These are phyloP conservation scores for Pseudonectria buxi DNA, from an alignment of 2,329 filamentous ascomycete species.

Conservation along the genomic window DNA sequence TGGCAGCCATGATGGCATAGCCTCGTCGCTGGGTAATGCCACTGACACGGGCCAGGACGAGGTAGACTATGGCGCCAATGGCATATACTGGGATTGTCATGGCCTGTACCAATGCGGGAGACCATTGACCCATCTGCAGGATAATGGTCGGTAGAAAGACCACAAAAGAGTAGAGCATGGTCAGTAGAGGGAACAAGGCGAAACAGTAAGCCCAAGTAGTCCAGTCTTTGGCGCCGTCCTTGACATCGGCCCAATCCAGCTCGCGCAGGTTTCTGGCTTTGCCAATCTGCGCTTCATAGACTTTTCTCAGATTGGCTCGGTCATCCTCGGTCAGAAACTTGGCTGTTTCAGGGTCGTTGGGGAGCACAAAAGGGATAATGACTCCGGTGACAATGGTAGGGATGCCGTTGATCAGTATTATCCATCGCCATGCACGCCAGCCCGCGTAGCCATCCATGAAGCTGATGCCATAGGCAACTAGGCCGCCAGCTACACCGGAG, in stretches of 20 bases:
- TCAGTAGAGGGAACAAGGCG: constrained; percentile 55
- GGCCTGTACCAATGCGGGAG: constrained; percentile 52
- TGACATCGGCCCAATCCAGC: constrained; percentile 21
- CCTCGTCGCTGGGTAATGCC: constrained; percentile 52
- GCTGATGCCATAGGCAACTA: constrained; percentile 58
- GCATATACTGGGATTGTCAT: constrained; percentile 64
- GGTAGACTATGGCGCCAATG: constrained; percentile 54
- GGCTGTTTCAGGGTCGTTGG: constrained; percentile 53
- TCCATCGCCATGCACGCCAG: constrained; percentile 60
- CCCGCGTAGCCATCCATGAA: constrained; percentile 54
- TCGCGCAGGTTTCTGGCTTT: constrained; percentile 14
- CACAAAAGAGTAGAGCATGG: constrained; percentile 61
- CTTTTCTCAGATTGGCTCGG: constrained; percentile 42
- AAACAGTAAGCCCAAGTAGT: constrained; percentile 55
- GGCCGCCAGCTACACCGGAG: constrained; percentile 57
- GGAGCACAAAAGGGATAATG: constrained; percentile 47
- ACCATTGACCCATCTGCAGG: constrained; percentile 50
- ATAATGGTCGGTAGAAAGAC: constrained; percentile 67
- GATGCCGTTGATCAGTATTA: constrained; percentile 50
- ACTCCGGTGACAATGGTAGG: constrained; percentile 44
- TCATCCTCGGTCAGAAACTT: constrained; percentile 16
- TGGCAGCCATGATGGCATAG: constrained; percentile 44
- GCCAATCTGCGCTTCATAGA: constrained; percentile 42
- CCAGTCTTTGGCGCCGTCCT: constrained; percentile 43
- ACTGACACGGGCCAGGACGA: constrained; percentile 49